Evolutionary conservation across 1,284 basidiomycete species (phyloP), one percentile per base, ranked within the genome.

Genomic region (Boletus sp.): DNA sequence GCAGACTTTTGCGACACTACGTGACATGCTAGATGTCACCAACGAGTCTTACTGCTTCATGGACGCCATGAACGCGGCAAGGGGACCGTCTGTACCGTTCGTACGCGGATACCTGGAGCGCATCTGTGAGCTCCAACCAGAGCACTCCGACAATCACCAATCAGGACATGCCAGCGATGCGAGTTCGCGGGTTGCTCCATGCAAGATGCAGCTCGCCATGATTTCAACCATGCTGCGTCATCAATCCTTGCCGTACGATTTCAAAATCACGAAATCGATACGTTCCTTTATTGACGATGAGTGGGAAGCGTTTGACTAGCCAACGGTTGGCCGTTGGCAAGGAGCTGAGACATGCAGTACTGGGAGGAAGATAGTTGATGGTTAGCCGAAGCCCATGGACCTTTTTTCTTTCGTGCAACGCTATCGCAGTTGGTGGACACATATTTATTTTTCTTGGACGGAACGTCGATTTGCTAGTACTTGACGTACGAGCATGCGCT

Each of bases 51-150:
- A 74, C n/a, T 72, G 73, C 6, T 81, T 83, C 55, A 78, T 82
- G 17, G 59, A 60, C 17, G 65, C 78, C 29, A 71, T 83, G 46
- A 65, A 71, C 36, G 61, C 71, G 8, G 72, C 74, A 16, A 75
- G 80, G n/a, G 78, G 75, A 2, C 74, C 82, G 4, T 84, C 82
- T 57, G 73, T 88, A 13, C 85, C 84, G 2, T 82, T 82, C 61
- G 70, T 87, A 39, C 74, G 72, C 35, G 77, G 78, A 72, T 83
- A 77, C 64, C 69, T 88, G 40, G 76, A 76, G 25, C 80, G 81
- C 51, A 71, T 87, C 52, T 68, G 74, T 27, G 78, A 78, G 56
- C 75, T 78, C 51, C 67, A 75, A 50, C 78, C 80, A 55, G 73
- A 76, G 44, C 72, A 77, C 48, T 57, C 52, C 44, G 56, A 67